Evolutionary conservation across 495 filamentous ascomycete genomes (phyloP).

Genomic region (Astrothelium subdiscretum): DNA sequence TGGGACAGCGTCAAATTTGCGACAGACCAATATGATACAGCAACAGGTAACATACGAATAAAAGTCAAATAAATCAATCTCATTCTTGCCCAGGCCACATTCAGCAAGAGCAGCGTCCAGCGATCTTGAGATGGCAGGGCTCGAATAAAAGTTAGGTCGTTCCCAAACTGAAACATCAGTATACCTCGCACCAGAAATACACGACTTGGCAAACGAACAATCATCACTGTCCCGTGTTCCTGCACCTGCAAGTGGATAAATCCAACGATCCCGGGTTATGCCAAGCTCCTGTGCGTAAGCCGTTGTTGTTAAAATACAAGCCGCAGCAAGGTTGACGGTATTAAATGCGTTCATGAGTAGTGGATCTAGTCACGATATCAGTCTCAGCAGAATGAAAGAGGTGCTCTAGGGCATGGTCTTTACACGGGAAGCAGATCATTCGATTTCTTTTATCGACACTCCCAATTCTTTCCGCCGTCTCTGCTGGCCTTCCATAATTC

Average conservation of each 20-base stretch:
- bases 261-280: slow-evolving; percentile 39
- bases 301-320: slow-evolving; percentile 40
- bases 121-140: slow-evolving; percentile 39
- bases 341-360: slow-evolving; percentile 53
- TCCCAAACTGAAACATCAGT: slow-evolving; percentile 37
- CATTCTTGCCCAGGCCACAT: slow-evolving; percentile 26
- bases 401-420: too few species aligned
- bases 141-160: slow-evolving; percentile 39
- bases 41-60: slow-evolving; percentile 34
- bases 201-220: slow-evolving; percentile 25
- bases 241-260: slow-evolving; percentile 45
- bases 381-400: too few species aligned
- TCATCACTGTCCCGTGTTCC: slow-evolving; percentile 37
- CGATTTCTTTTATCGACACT: slow-evolving; percentile 38
- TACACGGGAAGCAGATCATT: slow-evolving; percentile 45
- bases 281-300: slow-evolving; percentile 37
- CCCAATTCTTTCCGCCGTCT: slow-evolving; percentile 31
- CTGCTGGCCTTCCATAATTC: slow-evolving; percentile 32
- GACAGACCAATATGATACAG: neutral
- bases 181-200: neutral
- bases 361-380: slow-evolving; percentile 34
- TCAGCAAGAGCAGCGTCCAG: slow-evolving; percentile 33
- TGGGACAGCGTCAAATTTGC: slow-evolving; percentile 9
- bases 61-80: slow-evolving; percentile 44
- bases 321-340: slow-evolving; percentile 42